Conservation (phyloP, 495 filamentous ascomycete species). For the Bacidia rubella region DNA sequence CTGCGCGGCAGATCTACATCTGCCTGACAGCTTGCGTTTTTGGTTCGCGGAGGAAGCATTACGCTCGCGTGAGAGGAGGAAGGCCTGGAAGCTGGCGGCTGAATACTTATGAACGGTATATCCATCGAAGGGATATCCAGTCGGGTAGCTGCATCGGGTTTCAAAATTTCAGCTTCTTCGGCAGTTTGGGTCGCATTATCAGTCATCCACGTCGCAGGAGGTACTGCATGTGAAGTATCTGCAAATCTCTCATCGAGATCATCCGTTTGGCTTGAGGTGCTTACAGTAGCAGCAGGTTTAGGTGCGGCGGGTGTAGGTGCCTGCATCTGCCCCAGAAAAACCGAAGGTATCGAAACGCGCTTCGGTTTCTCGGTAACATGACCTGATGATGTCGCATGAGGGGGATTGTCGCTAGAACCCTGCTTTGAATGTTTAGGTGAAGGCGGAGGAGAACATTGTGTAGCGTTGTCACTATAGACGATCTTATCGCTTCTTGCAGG, state of each 20-base stretch:
- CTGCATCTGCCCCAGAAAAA: constrained; percentile 14
- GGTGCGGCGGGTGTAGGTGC: constrained; percentile 3
- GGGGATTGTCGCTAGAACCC: constrained; percentile 26
- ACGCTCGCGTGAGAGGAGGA: constrained; percentile 45
- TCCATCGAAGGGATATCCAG: constrained; percentile 22
- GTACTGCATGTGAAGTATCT: neutral
- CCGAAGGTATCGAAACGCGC: constrained; percentile 32
- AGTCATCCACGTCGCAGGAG: constrained; percentile 26
- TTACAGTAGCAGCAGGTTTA: constrained; percentile 20
- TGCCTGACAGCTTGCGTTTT: constrained; percentile 44
- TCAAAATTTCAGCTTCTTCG: constrained; percentile 19
- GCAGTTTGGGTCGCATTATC: constrained; percentile 68
- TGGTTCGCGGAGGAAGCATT: constrained; percentile 51
- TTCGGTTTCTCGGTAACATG: constrained; percentile 50
- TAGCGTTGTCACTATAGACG: constrained; percentile 56
- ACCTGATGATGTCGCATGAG: constrained; percentile 24
- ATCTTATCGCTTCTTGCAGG: constrained; percentile 5
- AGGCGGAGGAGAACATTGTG: constrained; percentile 70
- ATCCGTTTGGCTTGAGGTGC: constrained; percentile 53
- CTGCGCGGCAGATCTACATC: constrained; percentile 26
- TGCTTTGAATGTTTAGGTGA: constrained; percentile 45
- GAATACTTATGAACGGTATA: constrained; percentile 52
- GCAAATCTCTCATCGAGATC: constrained; percentile 52
- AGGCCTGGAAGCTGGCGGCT: constrained; percentile 51
- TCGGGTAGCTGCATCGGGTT: constrained; percentile 15